These are phyloP conservation scores for Yueomyces sp. DNA, from an alignment of 805 yeast genomes.

Conservation along the genomic window DNA sequence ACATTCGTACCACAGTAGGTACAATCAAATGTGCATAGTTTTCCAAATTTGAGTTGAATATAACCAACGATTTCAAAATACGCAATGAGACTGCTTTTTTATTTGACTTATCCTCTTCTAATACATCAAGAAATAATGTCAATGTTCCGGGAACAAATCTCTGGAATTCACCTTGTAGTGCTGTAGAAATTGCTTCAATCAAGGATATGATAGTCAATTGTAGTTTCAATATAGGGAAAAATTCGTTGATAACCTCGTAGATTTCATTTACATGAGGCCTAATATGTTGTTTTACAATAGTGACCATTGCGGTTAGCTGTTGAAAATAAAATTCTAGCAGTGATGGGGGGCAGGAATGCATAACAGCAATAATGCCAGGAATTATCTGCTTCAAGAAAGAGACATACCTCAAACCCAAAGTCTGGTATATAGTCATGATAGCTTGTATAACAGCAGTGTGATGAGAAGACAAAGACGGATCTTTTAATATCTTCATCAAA, in stretches of 20 bases:
- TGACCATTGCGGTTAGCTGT: slow-evolving; percentile 66
- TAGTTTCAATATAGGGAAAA: slow-evolving; percentile 46
- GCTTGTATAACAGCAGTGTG: slow-evolving; percentile 93
- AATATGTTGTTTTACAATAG: slow-evolving; percentile 80
- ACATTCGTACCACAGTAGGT: slow-evolving; percentile 73
- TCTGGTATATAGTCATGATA: slow-evolving; percentile 78
- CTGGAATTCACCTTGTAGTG: slow-evolving; percentile 88
- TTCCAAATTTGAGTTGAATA: slow-evolving; percentile 77
- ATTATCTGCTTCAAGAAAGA: slow-evolving; percentile 79
- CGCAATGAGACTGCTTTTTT: slow-evolving; percentile 51
- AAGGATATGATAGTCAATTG: slow-evolving; percentile 71
- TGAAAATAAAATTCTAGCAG: slow-evolving; percentile 82
- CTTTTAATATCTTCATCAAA: slow-evolving; percentile 70
- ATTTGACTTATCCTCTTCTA: slow-evolving; percentile 58
- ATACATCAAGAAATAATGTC: slow-evolving; percentile 58
- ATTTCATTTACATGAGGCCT: slow-evolving; percentile 70
- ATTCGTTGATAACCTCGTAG: slow-evolving; percentile 62
- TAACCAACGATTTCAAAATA: slow-evolving; percentile 70
- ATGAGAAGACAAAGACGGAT: slow-evolving; percentile 70
- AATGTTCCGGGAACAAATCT: slow-evolving; percentile 66
- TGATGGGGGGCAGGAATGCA: slow-evolving; percentile 67
- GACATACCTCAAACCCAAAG: slow-evolving; percentile 78
- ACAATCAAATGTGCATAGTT: slow-evolving; percentile 77
- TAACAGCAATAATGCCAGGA: slow-evolving; percentile 75
- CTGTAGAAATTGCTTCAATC: slow-evolving; percentile 71